Percentiles rank a stretch among this genome's conserved stretches.
Conservation (phyloP, 495 filamentous ascomycete genomes). For the Lepraria neglecta region DNA sequence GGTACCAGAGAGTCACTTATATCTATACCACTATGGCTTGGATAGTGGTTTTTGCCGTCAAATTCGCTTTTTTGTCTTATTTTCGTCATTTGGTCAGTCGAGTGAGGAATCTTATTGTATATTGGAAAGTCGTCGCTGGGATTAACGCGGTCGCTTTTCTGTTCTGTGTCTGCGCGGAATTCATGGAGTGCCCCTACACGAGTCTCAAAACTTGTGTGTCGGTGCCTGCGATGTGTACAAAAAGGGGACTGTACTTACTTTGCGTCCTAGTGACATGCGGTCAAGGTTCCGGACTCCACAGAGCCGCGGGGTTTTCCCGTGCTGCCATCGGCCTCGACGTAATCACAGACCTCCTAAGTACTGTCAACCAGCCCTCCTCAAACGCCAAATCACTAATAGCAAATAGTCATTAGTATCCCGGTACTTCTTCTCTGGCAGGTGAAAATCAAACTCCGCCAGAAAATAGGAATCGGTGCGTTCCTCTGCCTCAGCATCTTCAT, state of each 20-base stretch:
- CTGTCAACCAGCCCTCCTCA: neutral
- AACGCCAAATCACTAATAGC: neutral
- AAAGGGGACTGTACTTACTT: neutral
- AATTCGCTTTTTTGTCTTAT: constrained; percentile 19
- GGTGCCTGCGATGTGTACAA: neutral
- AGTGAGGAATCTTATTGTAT: constrained; percentile 11
- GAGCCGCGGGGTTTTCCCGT: neutral
- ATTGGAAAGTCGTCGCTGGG: constrained; percentile 19
- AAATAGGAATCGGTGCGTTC: constrained; percentile 19
- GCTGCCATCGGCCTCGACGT: neutral
- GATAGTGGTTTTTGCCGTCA: constrained; percentile 21
- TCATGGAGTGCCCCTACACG: neutral
- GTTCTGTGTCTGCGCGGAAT: neutral
- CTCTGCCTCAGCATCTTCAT: constrained; percentile 21
- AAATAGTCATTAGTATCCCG: neutral
- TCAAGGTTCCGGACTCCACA: neutral
- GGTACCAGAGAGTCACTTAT: neutral
- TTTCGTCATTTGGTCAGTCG: constrained; percentile 21
- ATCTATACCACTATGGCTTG: constrained; percentile 13
- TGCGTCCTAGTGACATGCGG: neutral
- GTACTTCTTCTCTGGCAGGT: constrained; percentile 20
- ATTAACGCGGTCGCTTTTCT: constrained; percentile 16
- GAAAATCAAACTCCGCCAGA: constrained; percentile 16
- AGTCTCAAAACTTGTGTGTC: neutral
- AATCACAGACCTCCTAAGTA: neutral